Base-by-base conservation (phyloP, 257 asterid species). In the Prunella vulgaris region DNA sequence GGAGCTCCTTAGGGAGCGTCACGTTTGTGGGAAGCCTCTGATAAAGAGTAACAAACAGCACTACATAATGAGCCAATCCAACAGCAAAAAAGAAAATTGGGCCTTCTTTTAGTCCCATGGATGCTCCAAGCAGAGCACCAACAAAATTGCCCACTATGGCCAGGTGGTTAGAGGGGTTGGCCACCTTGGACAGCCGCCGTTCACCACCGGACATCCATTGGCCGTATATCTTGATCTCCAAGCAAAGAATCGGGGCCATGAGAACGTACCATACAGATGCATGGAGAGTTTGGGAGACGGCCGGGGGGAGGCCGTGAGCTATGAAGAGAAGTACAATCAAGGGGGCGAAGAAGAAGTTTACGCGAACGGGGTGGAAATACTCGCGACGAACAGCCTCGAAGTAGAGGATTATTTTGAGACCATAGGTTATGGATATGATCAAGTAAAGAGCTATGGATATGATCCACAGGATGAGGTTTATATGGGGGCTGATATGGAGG, bases 201-300 rank as follows among this genome's bases (percentile, higher is more conserved):
- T 87, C 85, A 5, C 99, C 96, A 1, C 97, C 99, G 0, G 96
- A 90, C 96, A 90, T 90, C 99, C 99, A 93, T 73, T 88, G 96
- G 2, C 99, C 99, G 63, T 93, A 93, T 25, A 93, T 83, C 76
- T 93, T 93, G 24, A 93, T 73, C 87, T 93, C 97, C 10, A 90
- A 76, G 42, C 70, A 69, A 3, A 86, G 76, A 2, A 93, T 54
- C 0, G 99, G 99, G 0, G 90, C 42, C 99, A 90, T 93, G 10
- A 90, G 85, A 22, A 84, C 10, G 68, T 93, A 93, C 97, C 97
- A 93, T 0, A 86, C 28, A 13, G 79, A 81, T 0, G 57, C 6
- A 9, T 78, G 92, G 3, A 83, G 81, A 9, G 77, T 60, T 53
- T 77, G 53, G 20, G 84, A 22, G 4, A 90, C 53, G 0, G 81